phyloP scores from a whole-genome alignment of 2,329 filamentous ascomycete species.

The Cercospora sesami region DNA sequence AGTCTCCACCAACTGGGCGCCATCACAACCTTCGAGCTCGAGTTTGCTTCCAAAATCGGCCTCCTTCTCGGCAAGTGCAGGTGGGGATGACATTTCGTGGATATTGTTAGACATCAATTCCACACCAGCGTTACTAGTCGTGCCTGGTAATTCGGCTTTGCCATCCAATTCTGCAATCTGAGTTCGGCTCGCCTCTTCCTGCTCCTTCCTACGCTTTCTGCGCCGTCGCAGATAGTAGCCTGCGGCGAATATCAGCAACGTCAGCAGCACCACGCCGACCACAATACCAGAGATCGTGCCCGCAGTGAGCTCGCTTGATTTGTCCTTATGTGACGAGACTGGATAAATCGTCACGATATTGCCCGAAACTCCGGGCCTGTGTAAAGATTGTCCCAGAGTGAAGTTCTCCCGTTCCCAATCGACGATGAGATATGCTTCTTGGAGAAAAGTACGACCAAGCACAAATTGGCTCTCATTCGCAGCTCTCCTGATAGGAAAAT shows the following conservation, averaged over 20 bases:
- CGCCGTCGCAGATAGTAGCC: neutral
- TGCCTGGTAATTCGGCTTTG: neutral
- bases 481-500: conserved; percentile 34
- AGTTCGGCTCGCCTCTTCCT: neutral
- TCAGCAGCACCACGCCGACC: neutral
- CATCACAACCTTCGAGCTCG: neutral
- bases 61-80: neutral
- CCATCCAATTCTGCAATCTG: neutral
- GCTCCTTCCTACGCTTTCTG: neutral
- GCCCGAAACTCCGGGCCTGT: conserved; percentile 9
- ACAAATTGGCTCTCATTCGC: conserved; percentile 31
- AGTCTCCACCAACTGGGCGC: neutral
- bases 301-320: neutral
- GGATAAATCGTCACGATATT: conserved; percentile 13
- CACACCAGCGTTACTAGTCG: neutral
- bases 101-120: neutral
- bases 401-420: conserved; percentile 24
- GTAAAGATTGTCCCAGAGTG: conserved; percentile 18
- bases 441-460: conserved; percentile 35
- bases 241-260: neutral
- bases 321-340: neutral
- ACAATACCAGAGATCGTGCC: neutral
- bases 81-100: neutral
- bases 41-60: neutral
- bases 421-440: conserved; percentile 34